These are phyloP conservation scores for Pyropia yezoensis DNA, from an alignment of 23 red algal genomes.

Conservation along the genomic window DNA sequence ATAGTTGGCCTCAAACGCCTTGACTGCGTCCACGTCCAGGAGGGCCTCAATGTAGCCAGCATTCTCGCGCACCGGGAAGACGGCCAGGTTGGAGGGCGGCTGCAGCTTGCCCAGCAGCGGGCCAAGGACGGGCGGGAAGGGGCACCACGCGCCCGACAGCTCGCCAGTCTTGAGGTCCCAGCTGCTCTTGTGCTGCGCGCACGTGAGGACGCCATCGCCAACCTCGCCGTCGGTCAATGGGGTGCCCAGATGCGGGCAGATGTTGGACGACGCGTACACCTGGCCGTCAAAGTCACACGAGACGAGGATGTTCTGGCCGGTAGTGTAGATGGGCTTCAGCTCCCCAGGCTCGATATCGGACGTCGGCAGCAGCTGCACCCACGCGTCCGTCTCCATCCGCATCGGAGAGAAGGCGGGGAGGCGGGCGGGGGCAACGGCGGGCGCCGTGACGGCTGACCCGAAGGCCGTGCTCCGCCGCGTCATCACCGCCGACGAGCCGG, in stretches of 20 bases:
- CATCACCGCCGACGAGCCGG: too few relatives aligned
- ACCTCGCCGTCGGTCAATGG: constrained; percentile 77
- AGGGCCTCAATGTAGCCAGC: constrained; percentile 84
- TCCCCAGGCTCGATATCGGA: constrained; percentile 79
- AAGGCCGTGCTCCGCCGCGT: too few relatives aligned
- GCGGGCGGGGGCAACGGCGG: background rate
- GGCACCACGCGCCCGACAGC: constrained; percentile 82
- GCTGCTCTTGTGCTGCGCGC: constrained; percentile 93
- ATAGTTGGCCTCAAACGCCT: constrained; percentile 89
- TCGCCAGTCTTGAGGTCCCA: constrained; percentile 79
- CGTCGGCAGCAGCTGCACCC: constrained; percentile 80
- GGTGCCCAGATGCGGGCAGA: constrained; percentile 90
- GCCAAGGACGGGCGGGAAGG: constrained; percentile 86
- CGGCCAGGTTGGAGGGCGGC: constrained; percentile 47
- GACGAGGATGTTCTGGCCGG: constrained; percentile 74
- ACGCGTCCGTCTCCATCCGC: constrained; percentile 82
- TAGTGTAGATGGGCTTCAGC: constrained; percentile 64
- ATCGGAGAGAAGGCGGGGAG: constrained; percentile 10
- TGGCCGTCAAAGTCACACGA: constrained; percentile 91
- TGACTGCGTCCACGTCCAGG: constrained; percentile 74
- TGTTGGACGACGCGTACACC: constrained; percentile 79
- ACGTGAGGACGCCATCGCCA: constrained; percentile 72
- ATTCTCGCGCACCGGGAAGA: constrained; percentile 87
- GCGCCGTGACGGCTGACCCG: too few relatives aligned
- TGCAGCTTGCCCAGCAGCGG: constrained; percentile 92